Base-by-base conservation (phyloP, 257 asterid species). In the Pogostemon cablin region DNA sequence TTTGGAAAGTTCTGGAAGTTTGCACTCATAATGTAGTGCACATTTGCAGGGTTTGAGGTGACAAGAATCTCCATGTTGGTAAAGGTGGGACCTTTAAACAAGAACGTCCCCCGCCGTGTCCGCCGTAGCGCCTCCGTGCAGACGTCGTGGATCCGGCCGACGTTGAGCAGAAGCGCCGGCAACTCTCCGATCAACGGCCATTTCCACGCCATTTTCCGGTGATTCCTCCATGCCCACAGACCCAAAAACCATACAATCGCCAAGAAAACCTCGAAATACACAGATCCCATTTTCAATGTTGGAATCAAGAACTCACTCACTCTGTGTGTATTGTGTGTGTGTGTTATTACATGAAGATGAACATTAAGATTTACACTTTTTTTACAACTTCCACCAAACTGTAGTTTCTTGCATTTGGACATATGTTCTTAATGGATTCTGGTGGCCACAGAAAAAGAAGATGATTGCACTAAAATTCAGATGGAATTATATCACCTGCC, bases 141-240 rank as follows among this genome's bases (percentile, higher is more conserved):
- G 8, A 39, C 1, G n/a, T 83, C 89, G 56, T 87, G 95, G 9
- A 87, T 62, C 7, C 68, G 69, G 11, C 75, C 75, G 34, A 79
- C 80, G 55, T 81, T 40, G 2, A 32, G 61, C 4, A 85, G 25
- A 7, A 87, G 77, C 1, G 50, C 11, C 5, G 95, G 90, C 25
- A 83, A 73, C 88, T 80, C 83, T 9, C 95, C 95, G 25, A 87
- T 4, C 7, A 83, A 3, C 3, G 91, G 95, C 86, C 85, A 85
- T 64, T 85, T 79, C 87, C 85, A 7, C 71, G 52, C 32, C 32
- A 25, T 25, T 25, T 55, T 58, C 17, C 60, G 67, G 62, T 53
- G 66, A n/a, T 76, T 79, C 62, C 80, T 49, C 70, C 87, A 74
- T 1, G 49, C 67, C 85, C 82, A 81, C 38, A 85, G 2, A 15